Evolutionary conservation across 148 eudicot genomes (phyloP), one percentile per base, ranked within the genome.

Genomic region (Camellia japonica): DNA sequence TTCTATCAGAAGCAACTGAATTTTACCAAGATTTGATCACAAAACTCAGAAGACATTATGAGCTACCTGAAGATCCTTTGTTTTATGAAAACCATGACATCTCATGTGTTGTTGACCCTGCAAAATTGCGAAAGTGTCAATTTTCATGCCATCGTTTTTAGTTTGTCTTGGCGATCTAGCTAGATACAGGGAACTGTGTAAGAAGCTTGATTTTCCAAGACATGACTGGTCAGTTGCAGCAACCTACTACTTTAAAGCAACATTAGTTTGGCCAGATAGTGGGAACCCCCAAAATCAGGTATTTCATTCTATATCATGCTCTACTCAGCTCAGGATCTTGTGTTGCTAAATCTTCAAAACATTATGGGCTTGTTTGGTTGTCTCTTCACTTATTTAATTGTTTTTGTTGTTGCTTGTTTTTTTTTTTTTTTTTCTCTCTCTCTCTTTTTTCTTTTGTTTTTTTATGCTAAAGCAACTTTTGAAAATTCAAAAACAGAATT

Each of bases 261-360:
- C 94, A 49, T 82, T 81, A 54, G 85, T 87, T 80, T 93, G 88
- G 83, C 99, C 99, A 46, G 91, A 90, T 83, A 88, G 99, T 81
- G 99, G 99, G 51, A 96, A 96, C 80, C 95, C 99, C 23, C 99
- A 93, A 83, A 96, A 96, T 87, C 99, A 96, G 97, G 99, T 96
- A 87, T 72, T 42, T 79, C 72, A 23, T 51, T 74, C 62, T 52
- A 15, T 38, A 47, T 74, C 20, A 65, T 4, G 43, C 61, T 10
- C 59, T 18, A 3, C 10, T 13, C 4, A 3, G 3, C 38, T 1
- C 38, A 46, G 8, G 38, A 30, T 30, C 38, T 30, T 30, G 20
- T 56, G 47, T 38, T 41, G 49, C 46, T 75, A 75, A 54, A 52
- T 23, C 20, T 67, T 13, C 12, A 55, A 49, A 46, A 38, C 30